Conservation (phyloP, 1,284 basidiomycete species). For the Trichosporon coremiiforme region DNA sequence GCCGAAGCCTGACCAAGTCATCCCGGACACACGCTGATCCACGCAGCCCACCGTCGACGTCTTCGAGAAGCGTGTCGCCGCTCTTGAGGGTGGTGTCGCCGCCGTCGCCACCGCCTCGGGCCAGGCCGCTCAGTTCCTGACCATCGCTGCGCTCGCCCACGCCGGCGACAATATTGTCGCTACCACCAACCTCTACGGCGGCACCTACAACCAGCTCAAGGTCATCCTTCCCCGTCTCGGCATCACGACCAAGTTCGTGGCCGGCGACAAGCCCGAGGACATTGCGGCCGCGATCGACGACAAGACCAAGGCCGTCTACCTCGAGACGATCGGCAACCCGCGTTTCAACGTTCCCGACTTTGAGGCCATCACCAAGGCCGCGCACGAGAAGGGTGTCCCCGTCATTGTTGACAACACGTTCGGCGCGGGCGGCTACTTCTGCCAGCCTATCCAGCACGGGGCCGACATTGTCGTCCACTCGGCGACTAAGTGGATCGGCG, state of each 20-base stretch:
- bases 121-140: constrained; percentile 79
- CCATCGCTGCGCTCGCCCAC: constrained; percentile 67
- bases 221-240: constrained; percentile 56
- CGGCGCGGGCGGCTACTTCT: constrained; percentile 69
- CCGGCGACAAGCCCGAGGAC: constrained; percentile 64
- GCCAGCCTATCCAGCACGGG: constrained; percentile 56
- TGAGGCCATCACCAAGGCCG: constrained; percentile 70
- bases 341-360: constrained; percentile 75
- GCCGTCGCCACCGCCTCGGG: constrained; percentile 79
- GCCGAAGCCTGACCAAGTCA: background rate
- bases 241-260: constrained; percentile 76
- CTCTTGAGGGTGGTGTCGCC: constrained; percentile 77
- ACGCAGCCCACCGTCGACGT: constrained; percentile 72
- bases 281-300: constrained; percentile 69
- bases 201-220: constrained; percentile 88
- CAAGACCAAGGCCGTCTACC: constrained; percentile 65
- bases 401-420: constrained; percentile 82
- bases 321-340: constrained; percentile 85
- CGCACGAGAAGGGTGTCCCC: constrained; percentile 30
- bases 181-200: constrained; percentile 69
- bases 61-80: constrained; percentile 81
- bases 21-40: background rate
- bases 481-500: constrained; percentile 89
- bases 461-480: constrained; percentile 85
- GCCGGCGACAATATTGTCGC: constrained; percentile 81